Base-by-base conservation (phyloP, 1,139 yeast genomes). In the Candida labiduridarum region DNA sequence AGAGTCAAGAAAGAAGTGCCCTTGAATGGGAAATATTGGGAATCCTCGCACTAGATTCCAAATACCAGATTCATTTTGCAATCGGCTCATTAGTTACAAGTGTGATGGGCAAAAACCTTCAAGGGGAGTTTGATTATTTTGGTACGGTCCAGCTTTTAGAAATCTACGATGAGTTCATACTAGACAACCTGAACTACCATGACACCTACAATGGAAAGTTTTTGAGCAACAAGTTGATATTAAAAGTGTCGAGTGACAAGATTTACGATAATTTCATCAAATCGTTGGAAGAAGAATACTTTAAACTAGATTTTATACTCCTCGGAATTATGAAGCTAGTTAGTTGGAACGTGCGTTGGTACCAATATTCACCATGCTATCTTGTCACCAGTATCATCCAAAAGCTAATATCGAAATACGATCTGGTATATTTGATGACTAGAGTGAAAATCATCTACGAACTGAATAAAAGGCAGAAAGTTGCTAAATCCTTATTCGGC, bases 331-430 rank as follows among this genome's bases (percentile, higher is more conserved):
- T 74, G 64, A 71, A 67, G 53, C 54, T 72, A 35, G 61, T 69
- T 14, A 68, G 76, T 53, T 75, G 78, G 76, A 65, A 72, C 51
- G 56, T 71, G 33, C 62, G 80, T 39, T 76, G 80, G 80, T 74
- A 74, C 57, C 72, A 72, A 53, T 69, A 66, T 51, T 53, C 64
- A 33, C 78, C 79, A 1, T 65, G 63, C 47, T 61, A 69, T 52
- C 58, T 72, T 50, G 61, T 73, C 15, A 57, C 60, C 15, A 66
- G 65, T 46, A 60, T 71, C 7, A 54, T 75, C 35, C 57, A 59
- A 27, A 71, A 70, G 51, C 59, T 76, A 35, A 61, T 69, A 33
- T 49, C 60, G 10, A 62, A 67, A 49, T 65, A 69, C 55, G 78
- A 76, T 43, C 60, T 62, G 50, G 65, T 72, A 11, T 71, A 56